Percentiles rank a stretch among this genome's conserved stretches.
Evolutionary conservation across 805 yeast species (phyloP).

Genomic region (Saccharomycopsis selenospora): DNA sequence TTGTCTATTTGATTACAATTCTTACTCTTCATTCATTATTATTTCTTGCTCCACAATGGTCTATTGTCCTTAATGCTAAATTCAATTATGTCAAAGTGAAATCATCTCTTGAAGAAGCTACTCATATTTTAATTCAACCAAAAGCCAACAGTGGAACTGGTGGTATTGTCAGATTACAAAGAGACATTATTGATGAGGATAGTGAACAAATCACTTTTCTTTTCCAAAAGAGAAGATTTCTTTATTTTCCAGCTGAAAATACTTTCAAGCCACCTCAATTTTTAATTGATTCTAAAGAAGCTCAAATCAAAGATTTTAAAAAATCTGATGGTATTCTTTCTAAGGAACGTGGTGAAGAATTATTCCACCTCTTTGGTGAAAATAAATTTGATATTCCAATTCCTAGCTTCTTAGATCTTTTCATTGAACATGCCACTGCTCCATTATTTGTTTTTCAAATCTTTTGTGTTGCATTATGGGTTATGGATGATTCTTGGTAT

Average conservation of each 20-base stretch:
- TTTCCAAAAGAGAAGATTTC: constrained; percentile 88
- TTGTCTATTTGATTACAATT: constrained; percentile 71
- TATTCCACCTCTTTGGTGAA: constrained; percentile 61
- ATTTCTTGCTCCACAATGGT: constrained; percentile 94
- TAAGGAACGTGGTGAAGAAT: constrained; percentile 29
- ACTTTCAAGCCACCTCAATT: constrained; percentile 79
- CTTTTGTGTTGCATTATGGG: constrained; percentile 92
- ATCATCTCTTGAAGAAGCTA: constrained; percentile 53
- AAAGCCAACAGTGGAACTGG: constrained; percentile 82
- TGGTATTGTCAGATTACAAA: constrained; percentile 60
- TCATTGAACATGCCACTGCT: constrained; percentile 96
- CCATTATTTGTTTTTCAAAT: constrained; percentile 96
- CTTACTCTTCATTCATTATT: constrained; percentile 67
- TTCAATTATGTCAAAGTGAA: constrained; percentile 60
- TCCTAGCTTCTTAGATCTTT: constrained; percentile 83
- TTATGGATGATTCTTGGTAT: constrained; percentile 96
- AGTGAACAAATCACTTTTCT: constrained; percentile 62
- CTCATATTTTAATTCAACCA: constrained; percentile 69
- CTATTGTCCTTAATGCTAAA: constrained; percentile 54
- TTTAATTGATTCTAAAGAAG: constrained; percentile 48
- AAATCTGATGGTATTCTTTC: constrained; percentile 31
- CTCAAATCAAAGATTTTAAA: constrained; percentile 44
- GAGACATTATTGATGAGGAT: constrained; percentile 48
- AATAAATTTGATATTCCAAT: constrained; percentile 92
- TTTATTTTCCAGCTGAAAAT: constrained; percentile 48